Base-by-base conservation (phyloP, 163 green algal genomes). In the Scenedesmus sp. region DNA sequence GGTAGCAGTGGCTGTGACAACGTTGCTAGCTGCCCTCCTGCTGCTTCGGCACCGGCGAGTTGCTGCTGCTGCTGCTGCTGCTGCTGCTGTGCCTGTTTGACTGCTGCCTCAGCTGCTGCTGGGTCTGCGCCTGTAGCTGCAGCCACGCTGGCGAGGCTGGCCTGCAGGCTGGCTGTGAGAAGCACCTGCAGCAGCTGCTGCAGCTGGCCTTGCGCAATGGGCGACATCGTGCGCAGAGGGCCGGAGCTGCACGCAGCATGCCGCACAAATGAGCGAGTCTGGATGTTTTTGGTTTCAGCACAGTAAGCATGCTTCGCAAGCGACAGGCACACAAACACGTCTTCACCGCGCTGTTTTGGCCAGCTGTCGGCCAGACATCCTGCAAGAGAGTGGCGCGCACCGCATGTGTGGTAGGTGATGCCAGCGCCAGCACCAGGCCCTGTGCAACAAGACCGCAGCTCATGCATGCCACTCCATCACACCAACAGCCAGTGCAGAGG, bases 1-100 rank as follows among this genome's bases (percentile, higher is more conserved):
- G 37, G 26, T 24, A 81, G 72, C 22, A 89, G 24, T 1, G 30
- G 40, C 56, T 56, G 56, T 22, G 22, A 37, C n/a, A 49, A 7
- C 35, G 12, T 40, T 16, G 16, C 12, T 26, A 68, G 0, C 24
- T 35, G 30, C 33, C 37, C 56, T 82, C 7, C 40, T 49, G 42
- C 44, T 44, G 30, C n/a, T 3, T 30, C 82, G 3, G 37, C 43
- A 89, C 46, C 30, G 4, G 35, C 26, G 15, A 35, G 65, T 3
- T 78, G 37, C 37, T 89, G 68, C 68, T 89, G 44, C 85, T 81
- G 42, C 65, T 51, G 85, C 85, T 70, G 61, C 53, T 30, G 56
- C 53, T 89, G 61, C 30, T 81, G 83, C 56, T 89, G 83, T 59
- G 35, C 20, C 83, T 82, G 44, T n/a, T 0, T 30, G 16, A 86